A percentile compares a stretch with the other conserved stretches of the same genome.
Conservation (phyloP, 2,329 filamentous ascomycete species). For the Beauveria sp. region DNA sequence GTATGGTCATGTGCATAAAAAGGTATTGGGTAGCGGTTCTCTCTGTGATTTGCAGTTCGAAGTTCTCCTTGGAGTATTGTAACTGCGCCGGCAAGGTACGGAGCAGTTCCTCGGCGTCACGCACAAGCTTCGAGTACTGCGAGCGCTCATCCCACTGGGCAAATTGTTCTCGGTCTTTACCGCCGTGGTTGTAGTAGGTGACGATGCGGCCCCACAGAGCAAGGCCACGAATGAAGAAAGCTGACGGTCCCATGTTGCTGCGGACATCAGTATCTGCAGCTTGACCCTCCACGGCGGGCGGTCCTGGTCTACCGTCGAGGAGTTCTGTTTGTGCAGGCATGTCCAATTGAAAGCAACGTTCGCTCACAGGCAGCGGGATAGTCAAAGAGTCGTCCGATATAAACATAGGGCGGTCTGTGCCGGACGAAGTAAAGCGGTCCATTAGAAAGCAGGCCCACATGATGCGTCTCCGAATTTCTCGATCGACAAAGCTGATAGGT, state of each 20-base stretch:
- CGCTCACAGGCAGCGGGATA: slow-evolving; percentile 84
- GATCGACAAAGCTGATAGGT: slow-evolving; percentile 80
- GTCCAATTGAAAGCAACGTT: slow-evolving; percentile 83
- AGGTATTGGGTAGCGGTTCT: slow-evolving; percentile 86
- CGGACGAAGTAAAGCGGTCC: slow-evolving; percentile 96
- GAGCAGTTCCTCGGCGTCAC: slow-evolving; percentile 64
- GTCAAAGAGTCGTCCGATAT: slow-evolving; percentile 83
- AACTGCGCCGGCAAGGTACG: slow-evolving; percentile 61
- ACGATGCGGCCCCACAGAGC: slow-evolving; percentile 86
- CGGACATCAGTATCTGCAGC: slow-evolving; percentile 53
- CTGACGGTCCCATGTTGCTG: slow-evolving; percentile 89
- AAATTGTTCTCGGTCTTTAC: slow-evolving; percentile 67
- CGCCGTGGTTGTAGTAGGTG: slow-evolving; percentile 83
- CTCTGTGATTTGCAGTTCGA: slow-evolving; percentile 76
- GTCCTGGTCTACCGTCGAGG: slow-evolving; percentile 62
- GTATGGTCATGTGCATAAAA: slow-evolving; percentile 81
- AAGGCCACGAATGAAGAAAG: slow-evolving; percentile 80
- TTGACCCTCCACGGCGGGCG: slow-evolving; percentile 54
- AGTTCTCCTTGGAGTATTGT: slow-evolving; percentile 72
- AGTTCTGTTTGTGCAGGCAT: slow-evolving; percentile 83
- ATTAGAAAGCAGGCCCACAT: slow-evolving; percentile 99
- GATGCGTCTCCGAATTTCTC: slow-evolving; percentile 82
- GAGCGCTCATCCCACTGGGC: slow-evolving; percentile 82
- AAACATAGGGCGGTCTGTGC: slow-evolving; percentile 85
- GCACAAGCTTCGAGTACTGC: slow-evolving; percentile 61